Base-by-base conservation (phyloP, 1,139 yeast species). In the Protomyces macrosporus region DNA sequence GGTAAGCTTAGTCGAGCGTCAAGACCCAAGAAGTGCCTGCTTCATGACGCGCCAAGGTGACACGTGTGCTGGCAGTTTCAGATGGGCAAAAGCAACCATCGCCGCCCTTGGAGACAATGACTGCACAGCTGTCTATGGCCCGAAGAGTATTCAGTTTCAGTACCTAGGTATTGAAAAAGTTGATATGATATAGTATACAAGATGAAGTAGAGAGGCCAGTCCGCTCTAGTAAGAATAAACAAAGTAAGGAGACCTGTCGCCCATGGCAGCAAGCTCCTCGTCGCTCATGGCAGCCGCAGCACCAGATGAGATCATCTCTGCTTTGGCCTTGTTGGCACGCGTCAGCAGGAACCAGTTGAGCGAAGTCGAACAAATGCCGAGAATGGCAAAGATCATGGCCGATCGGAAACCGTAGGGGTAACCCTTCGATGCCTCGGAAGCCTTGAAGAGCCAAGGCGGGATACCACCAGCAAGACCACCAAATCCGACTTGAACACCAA, bases 361-460 rank as follows among this genome's bases (percentile, higher is more conserved):
- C 0, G 67, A 53, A 33, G 72, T 69, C 51, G 79, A 73, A 16
- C 75, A 65, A 9, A 74, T 65, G n/a, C 77, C 75, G 34, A 72
- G 62, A 35, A 78, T 78, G 53, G 80, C 79, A 55, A 79, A 79
- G 4, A 81, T 81, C 61, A 84, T 76, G 65, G 80, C 76, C 59
- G 80, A 80, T 55, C 77, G 75, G 60, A 83, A 75, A 30, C 85
- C 86, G 0, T 81, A 82, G 51, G 71, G 75, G 71, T 81, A 83
- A 9, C 48, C 48, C 54, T 77, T 78, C 14, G 86, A 85, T 34
- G 84, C 79, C 70, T 82, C 85, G 67, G 78, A 77, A 30, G 79
- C 70, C 67, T 82, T 75, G 74, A 52, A 52, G 40, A 52, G 55
- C 55, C 55, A 52, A 12, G 55, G 55, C 14, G 55, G 35, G 12